These are phyloP conservation scores for Passalora sequoiae DNA, from an alignment of 2,329 filamentous ascomycete species.

Conservation along the genomic window DNA sequence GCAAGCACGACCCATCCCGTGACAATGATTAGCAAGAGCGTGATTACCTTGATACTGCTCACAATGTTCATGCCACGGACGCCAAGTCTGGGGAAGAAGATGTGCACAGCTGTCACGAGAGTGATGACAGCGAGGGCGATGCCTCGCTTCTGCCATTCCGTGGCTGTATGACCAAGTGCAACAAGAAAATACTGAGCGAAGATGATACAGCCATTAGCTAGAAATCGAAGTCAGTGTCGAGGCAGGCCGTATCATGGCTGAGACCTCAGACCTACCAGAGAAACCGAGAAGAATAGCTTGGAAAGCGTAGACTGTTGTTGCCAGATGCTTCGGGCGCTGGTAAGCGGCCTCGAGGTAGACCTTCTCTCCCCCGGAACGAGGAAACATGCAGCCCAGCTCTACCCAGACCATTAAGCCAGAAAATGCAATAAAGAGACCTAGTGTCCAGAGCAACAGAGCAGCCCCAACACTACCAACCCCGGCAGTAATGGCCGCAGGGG, in stretches of 20 bases:
- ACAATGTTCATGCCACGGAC: constrained; percentile 44
- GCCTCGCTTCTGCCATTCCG: constrained; percentile 60
- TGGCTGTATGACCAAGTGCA: constrained; percentile 47
- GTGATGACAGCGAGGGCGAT: constrained; percentile 51
- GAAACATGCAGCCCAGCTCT: constrained; percentile 60
- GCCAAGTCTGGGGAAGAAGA: constrained; percentile 41
- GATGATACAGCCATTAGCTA: constrained; percentile 59
- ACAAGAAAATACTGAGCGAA: constrained; percentile 57
- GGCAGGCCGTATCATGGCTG: not conserved
- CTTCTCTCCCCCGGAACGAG: constrained; percentile 60
- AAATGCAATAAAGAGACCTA: constrained; percentile 56
- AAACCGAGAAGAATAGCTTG: constrained; percentile 61
- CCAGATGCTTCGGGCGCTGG: constrained; percentile 58
- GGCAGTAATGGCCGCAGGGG: constrained; percentile 8
- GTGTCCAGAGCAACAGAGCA: constrained; percentile 58
- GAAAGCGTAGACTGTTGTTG: constrained; percentile 60
- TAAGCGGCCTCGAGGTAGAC: constrained; percentile 65
- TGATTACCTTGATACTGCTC: constrained; percentile 55
- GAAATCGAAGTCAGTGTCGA: too few species aligned
- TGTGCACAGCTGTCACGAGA: constrained; percentile 50
- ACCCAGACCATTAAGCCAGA: constrained; percentile 56
- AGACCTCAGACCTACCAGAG: constrained; percentile 18
- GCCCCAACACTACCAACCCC: constrained; percentile 57
- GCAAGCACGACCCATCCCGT: constrained; percentile 59
- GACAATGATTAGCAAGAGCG: constrained; percentile 49